A percentile compares a stretch with the other conserved stretches of the same genome.
Conservation (phyloP, 495 filamentous ascomycete genomes). For the Hypoxylon fuscum region DNA sequence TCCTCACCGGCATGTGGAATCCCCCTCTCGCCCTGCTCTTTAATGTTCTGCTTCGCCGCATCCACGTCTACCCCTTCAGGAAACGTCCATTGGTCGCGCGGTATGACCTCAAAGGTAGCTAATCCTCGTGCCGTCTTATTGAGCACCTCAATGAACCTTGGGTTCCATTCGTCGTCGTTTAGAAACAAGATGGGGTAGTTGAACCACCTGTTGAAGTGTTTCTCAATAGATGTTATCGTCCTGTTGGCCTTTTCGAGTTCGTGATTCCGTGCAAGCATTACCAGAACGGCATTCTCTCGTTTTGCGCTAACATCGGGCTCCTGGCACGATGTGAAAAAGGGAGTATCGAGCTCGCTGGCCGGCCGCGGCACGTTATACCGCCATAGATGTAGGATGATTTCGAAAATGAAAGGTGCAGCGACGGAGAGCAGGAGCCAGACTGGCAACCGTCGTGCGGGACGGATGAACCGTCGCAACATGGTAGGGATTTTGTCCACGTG, state of each 20-base stretch:
- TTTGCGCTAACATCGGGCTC: conserved; percentile 63
- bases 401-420: conserved; percentile 41
- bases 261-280: conserved; percentile 87
- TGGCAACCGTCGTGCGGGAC: conserved; percentile 44
- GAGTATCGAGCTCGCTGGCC: conserved; percentile 48
- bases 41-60: conserved; percentile 83
- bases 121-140: conserved; percentile 83
- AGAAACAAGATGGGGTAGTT: conserved; percentile 97
- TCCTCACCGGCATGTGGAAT: conserved; percentile 98
- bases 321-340: conserved; percentile 55
- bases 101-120: conserved; percentile 81
- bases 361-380: conserved; percentile 40
- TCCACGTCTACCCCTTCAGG: conserved; percentile 85
- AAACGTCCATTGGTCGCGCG: conserved; percentile 85
- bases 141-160: conserved; percentile 86
- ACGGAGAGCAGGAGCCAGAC: conserved; percentile 39
- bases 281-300: conserved; percentile 84
- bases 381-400: conserved; percentile 42
- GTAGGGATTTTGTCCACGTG: conserved; percentile 27
- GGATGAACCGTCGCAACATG: conserved; percentile 47
- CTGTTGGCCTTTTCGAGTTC: conserved; percentile 85
- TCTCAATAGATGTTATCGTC: conserved; percentile 90
- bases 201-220: conserved; percentile 98
- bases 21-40: conserved; percentile 83
- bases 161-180: conserved; percentile 84